Evolutionary conservation across 164 flowering plant genomes (phyloP), one percentile per base, ranked within the genome.

Genomic region (Umbilicus rupestris): DNA sequence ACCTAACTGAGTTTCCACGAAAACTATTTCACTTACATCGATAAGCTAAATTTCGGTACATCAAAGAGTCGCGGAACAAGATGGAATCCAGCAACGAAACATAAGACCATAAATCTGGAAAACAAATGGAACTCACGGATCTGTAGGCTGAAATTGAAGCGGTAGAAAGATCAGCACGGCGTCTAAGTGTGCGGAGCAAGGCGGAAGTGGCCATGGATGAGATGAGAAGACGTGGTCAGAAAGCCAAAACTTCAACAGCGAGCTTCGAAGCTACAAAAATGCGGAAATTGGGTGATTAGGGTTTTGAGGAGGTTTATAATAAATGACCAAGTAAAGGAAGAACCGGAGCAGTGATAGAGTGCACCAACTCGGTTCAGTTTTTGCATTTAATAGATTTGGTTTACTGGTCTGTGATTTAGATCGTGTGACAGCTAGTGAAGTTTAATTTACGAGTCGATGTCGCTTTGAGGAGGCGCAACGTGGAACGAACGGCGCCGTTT

Each of bases 141-240:
- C 20, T 30, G 39, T 79, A 6, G 81, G 84, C 88, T 11, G 72
- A 75, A 81, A 69, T 75, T 67, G 66, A 80, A 15, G 86, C 77
- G 1, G 80, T 76, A 15, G 78, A 65, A 42, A 82, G 66, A 9
- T 82, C 84, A 15, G 81, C 82, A 31, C 84, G 87, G n/a, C 83
- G 81, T 1, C 41, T n/a, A 41, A 60, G 64, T 3, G 50, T 50
- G 17, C 58, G 58, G 33, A 63, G 66, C 17, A 26, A 64, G 16
- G 15, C 44, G 33, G 6, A 0, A 41, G 15, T 41, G 5, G 28
- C 33, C 44, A 8, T 62, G 42, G 26, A 24, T 39, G 55, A 20
- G 26, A 49, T 5, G 55, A 49, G 22, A 20, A 2, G 44, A 14
- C 44, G 44, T 41, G 44, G 12, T 41, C 12, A 14, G 7, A 41